Conservation (phyloP, 1,284 basidiomycete species). For the Sphagnurus paluster region DNA sequence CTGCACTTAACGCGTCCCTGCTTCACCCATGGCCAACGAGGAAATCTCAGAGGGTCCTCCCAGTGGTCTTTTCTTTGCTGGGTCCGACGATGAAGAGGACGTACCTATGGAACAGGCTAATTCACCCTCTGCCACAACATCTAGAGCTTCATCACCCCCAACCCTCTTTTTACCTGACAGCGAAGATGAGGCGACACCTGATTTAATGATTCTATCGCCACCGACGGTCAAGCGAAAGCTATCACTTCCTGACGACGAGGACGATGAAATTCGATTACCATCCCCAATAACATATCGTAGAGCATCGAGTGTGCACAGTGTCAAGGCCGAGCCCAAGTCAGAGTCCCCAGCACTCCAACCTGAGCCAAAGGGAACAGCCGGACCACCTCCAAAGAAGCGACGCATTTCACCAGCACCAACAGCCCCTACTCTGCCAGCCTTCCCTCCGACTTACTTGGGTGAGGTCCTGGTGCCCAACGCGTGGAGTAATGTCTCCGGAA, state of each 20-base stretch:
- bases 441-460: slow-evolving; percentile 55
- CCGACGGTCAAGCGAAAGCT: slow-evolving; percentile 18
- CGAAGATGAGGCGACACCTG: slow-evolving; percentile 47
- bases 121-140: slow-evolving; percentile 14
- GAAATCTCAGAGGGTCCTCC: slow-evolving; percentile 31
- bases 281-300: slow-evolving; percentile 31
- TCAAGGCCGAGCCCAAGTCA: slow-evolving; percentile 27
- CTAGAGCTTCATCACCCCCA: slow-evolving; percentile 23
- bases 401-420: slow-evolving; percentile 38
- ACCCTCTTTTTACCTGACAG: slow-evolving; percentile 59
- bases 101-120: slow-evolving; percentile 24
- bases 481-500: slow-evolving; percentile 77
- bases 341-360: slow-evolving; percentile 29
- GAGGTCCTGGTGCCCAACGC: slow-evolving; percentile 74
- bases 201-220: slow-evolving; percentile 7
- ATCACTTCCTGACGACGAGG: slow-evolving; percentile 25
- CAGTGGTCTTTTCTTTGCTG: slow-evolving; percentile 45
- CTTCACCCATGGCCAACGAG: slow-evolving; percentile 27
- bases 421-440: slow-evolving; percentile 16
- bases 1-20: slow-evolving; percentile 25
- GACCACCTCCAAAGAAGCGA: slow-evolving; percentile 49
- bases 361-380: slow-evolving; percentile 7
- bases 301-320: slow-evolving; percentile 43
- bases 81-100: slow-evolving; percentile 46
- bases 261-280: slow-evolving; percentile 33